phyloP scores from a whole-genome alignment of 2,329 filamentous ascomycete species.

The Botrytis elliptica region DNA sequence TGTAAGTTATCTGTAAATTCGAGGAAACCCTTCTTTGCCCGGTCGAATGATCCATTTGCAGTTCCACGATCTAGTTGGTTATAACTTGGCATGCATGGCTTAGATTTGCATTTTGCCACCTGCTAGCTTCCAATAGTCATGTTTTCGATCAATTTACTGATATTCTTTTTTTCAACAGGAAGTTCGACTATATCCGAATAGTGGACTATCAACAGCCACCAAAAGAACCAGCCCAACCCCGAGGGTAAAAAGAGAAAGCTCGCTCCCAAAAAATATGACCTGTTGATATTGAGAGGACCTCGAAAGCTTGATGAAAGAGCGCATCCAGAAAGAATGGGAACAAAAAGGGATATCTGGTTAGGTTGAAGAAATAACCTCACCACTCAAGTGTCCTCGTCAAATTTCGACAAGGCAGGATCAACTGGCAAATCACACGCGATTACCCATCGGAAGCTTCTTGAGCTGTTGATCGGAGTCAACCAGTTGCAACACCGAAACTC shows the following conservation, averaged over 20 bases:
- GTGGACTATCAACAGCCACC: not conserved
- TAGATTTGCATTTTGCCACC: not conserved
- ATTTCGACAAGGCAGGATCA: not conserved
- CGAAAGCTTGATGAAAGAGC: not conserved
- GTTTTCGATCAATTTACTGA: not conserved
- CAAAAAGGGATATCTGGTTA: not conserved
- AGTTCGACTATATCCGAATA: not conserved
- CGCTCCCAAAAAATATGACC: not conserved
- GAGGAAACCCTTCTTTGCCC: fast-evolving
- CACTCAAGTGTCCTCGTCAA: not conserved
- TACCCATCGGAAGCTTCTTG: not conserved
- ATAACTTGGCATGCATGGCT: not conserved
- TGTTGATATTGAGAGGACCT: not conserved
- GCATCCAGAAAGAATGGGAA: not conserved
- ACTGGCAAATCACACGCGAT: not conserved
- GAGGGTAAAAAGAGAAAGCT: not conserved
- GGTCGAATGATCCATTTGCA: not conserved
- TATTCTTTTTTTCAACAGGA: not conserved
- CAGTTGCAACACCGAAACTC: not conserved
- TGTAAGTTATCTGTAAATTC: not conserved
- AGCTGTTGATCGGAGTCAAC: not conserved
- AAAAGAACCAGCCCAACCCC: not conserved
- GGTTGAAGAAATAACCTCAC: not conserved
- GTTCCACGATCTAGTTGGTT: not conserved
- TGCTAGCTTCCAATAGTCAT: not conserved